Base-by-base conservation (phyloP, 78 protist genomes). In the Dictyostelium firmibasis region DNA sequence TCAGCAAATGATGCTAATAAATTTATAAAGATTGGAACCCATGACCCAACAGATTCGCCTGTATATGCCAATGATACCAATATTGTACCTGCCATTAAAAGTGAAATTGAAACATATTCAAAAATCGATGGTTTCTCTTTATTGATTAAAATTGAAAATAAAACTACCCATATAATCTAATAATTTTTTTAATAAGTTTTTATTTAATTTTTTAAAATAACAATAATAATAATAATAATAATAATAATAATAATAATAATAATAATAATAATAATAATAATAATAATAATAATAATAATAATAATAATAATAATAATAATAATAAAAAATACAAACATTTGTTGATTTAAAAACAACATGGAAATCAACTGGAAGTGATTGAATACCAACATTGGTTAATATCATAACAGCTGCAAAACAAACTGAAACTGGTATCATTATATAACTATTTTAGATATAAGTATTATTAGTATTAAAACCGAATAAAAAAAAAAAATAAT, bases 301-400 rank as follows among this genome's bases (percentile, higher is more conserved):
- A 18, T 11, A 72, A 14, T n/a, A n/a, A 74, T 7, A 74, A 18
- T 5, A 36, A 36, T 3, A 35, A 74, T 6, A 27, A 74, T 11
- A 35, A 18, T 11, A 72, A 14, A 16, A 0, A 7, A 33, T 53
- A 77, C 84, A 9, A 62, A 87, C 93, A 88, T 88, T 88, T 31
- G 93, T 88, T 25, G 93, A 88, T 79, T 88, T 88, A 79, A 88
- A 78, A 29, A 88, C 76, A 43, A 88, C 86, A 88, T 88, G 93
- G 31, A 38, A 88, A 43, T 88, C 82, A 7, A 88, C 93, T 31
- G 93, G 86, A 25, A 64, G 31, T 38, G 64, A 35, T n/a, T 82
- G 64, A 44, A 88, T 25, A 27, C 78, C 93, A 36, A 88, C 41
- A 67, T 88, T 88, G 62, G 93, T 88, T 44, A 88, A 78, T 78